Conservation (phyloP, 2,329 filamentous ascomycete genomes). For the Colletotrichum salicis region DNA sequence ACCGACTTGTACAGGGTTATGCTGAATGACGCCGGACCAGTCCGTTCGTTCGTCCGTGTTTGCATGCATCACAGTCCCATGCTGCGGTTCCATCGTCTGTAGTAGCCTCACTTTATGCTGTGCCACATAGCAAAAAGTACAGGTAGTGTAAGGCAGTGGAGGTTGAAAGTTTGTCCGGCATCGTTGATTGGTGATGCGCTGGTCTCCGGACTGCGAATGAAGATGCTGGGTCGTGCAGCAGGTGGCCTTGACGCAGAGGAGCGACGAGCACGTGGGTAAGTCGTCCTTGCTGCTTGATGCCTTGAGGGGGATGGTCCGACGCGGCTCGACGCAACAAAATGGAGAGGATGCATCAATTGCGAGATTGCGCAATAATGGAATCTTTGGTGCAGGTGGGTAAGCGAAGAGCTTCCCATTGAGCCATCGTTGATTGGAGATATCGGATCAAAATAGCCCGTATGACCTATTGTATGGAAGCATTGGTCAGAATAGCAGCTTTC, state of each 20-base stretch:
- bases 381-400: constrained; percentile 8
- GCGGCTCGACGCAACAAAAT: neutral
- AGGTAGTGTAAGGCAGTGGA: constrained; percentile 22
- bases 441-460: neutral
- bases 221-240: constrained; percentile 17
- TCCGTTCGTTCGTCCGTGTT: constrained; percentile 18
- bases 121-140: constrained; percentile 21
- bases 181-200: constrained; percentile 23
- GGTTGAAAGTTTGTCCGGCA: neutral
- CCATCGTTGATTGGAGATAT: neutral
- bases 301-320: neutral
- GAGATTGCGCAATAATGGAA: constrained; percentile 14
- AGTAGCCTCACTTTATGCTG: constrained; percentile 11
- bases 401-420: neutral
- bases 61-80: constrained; percentile 12
- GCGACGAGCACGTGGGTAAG: constrained; percentile 24
- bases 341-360: constrained; percentile 9
- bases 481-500: neutral
- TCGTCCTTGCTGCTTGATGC: constrained; percentile 1
- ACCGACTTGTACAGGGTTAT: neutral
- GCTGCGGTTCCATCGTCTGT: constrained; percentile 18
- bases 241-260: constrained; percentile 3
- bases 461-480: neutral
- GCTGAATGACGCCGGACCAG: constrained; percentile 11
- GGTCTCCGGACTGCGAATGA: constrained; percentile 9